These are phyloP conservation scores for Endocarpon pusillum DNA, from an alignment of 495 filamentous ascomycete species.

Conservation along the genomic window DNA sequence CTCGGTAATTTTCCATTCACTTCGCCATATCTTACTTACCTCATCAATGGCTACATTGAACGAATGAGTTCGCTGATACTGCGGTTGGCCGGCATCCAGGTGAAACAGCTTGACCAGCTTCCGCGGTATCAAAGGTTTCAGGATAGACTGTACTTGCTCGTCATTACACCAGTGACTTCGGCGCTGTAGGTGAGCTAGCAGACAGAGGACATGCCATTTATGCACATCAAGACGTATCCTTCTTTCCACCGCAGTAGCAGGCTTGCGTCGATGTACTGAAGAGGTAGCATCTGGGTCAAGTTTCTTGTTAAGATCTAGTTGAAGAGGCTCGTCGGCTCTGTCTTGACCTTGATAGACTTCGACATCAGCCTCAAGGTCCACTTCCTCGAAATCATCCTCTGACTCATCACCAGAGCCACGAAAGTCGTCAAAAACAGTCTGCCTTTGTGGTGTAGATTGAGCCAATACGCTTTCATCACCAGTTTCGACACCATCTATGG, in stretches of 20 bases:
- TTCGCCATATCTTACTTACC: slow-evolving; percentile 45
- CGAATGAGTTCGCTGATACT: slow-evolving; percentile 51
- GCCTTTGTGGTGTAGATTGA: slow-evolving; percentile 14
- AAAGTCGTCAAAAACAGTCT: slow-evolving; percentile 25
- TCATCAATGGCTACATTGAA: slow-evolving; percentile 65
- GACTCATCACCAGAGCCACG: slow-evolving; percentile 31
- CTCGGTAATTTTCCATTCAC: slow-evolving; percentile 49
- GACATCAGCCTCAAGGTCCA: slow-evolving; percentile 31
- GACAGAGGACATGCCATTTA: slow-evolving; percentile 69
- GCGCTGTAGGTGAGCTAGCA: slow-evolving; percentile 54
- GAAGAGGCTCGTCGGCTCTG: slow-evolving; percentile 25
- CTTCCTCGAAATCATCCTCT: slow-evolving; percentile 62
- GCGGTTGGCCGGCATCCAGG: slow-evolving; percentile 42
- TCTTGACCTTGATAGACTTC: slow-evolving; percentile 7
- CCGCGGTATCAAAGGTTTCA: slow-evolving; percentile 42
- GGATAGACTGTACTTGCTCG: slow-evolving; percentile 29
- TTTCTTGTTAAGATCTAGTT: slow-evolving; percentile 39
- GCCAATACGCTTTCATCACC: slow-evolving; percentile 4
- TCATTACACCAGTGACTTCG: slow-evolving; percentile 89
- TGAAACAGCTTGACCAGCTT: slow-evolving; percentile 45
- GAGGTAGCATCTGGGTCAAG: slow-evolving; percentile 20
- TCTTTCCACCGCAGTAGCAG: slow-evolving; percentile 52
- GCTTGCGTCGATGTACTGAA: slow-evolving; percentile 31
- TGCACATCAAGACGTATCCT: slow-evolving; percentile 58
- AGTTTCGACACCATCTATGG: slow-evolving; percentile 5